Evolutionary conservation across 2,329 filamentous ascomycete genomes (phyloP).

Genomic region (Xylariaceae sp.): DNA sequence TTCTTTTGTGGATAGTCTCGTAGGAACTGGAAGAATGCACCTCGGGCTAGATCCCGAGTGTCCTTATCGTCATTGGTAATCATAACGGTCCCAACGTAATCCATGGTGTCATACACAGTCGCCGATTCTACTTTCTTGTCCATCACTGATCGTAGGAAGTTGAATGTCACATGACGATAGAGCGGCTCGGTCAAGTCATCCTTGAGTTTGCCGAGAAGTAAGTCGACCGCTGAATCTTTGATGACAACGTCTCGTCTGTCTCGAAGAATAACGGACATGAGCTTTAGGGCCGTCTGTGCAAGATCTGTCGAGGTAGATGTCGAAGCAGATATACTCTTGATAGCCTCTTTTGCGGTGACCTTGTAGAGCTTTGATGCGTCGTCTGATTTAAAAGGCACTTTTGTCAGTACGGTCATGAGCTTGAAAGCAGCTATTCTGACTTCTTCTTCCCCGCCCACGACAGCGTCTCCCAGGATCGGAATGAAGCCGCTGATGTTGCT

Average conservation of each 20-base stretch:
- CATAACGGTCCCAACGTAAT: conserved; percentile 88
- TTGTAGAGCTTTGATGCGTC: conserved; percentile 61
- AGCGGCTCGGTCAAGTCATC: conserved; percentile 90
- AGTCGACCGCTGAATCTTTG: conserved; percentile 77
- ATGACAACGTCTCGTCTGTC: conserved; percentile 73
- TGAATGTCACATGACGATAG: conserved; percentile 89
- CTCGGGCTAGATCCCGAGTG: conserved; percentile 81
- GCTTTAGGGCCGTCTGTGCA: conserved; percentile 81
- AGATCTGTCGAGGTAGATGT: conserved; percentile 77
- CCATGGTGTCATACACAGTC: conserved; percentile 84
- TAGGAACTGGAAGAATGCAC: conserved; percentile 90
- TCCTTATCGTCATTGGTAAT: conserved; percentile 90
- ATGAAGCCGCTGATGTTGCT: conserved; percentile 81
- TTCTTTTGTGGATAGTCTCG: conserved; percentile 92
- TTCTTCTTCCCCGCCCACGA: conserved; percentile 83
- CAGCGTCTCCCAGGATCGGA: conserved; percentile 80
- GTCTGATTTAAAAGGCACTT: conserved; percentile 72
- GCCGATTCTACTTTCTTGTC: conserved; percentile 81
- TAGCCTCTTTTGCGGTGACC: conserved; percentile 80
- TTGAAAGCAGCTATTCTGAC: conserved; percentile 85
- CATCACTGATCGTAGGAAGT: conserved; percentile 84
- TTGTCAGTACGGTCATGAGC: conserved; percentile 78
- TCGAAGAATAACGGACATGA: conserved; percentile 78
- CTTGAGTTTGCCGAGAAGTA: conserved; percentile 75
- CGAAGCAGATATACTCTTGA: conserved; percentile 72